Evolutionary conservation across 2,329 filamentous ascomycete species (phyloP), one percentile per base, ranked within the genome.

Genomic region (Cercospora berteroae): DNA sequence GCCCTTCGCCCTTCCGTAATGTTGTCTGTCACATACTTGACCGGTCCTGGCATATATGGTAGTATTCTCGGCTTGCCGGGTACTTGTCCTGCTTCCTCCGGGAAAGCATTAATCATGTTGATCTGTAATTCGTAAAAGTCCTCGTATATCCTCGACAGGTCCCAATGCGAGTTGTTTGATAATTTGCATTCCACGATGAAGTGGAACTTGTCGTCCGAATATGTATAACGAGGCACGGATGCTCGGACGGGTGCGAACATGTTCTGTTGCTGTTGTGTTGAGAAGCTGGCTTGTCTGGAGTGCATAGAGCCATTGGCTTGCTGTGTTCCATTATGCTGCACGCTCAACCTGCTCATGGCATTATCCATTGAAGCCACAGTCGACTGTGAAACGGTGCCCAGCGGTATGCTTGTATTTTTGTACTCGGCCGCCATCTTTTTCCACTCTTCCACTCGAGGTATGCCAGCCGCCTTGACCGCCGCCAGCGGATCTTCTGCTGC

Each of bases 71-170:
- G 89, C 60, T 85, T 86, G 12, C 80, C 82, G 55, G 90, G 90
- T 18, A 89, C 91, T 76, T 96, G 95, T 63, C 95, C 95, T 42
- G 95, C 94, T 80, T 98, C 95, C 39, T 91, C 89, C 23, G 95
- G 94, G 76, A 97, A 98, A 56, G 87, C 92, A 55, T 93, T 94
- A 59, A 99, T 87, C 8, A 99, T 88, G 33, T 93, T 92, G 76
- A 98, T 98, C 79, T 99, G 95, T 79, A 98, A 94, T 79, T 98
- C 95, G 81, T 98, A 99, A 77, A 99, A 99, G 81, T 98, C 95
- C 79, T 98, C 93, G 77, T 99, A 99, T 77, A 96, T 95, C 70
- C 95, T 89, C 44, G 93, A 94, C 60, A 99, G 83, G 77, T 97
- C 94, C 93, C 94, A 98, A 76, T 92, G 90, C 57, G 92, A 87